Base-by-base conservation (phyloP, 2,329 filamentous ascomycete genomes). In the Fusarium udum region DNA sequence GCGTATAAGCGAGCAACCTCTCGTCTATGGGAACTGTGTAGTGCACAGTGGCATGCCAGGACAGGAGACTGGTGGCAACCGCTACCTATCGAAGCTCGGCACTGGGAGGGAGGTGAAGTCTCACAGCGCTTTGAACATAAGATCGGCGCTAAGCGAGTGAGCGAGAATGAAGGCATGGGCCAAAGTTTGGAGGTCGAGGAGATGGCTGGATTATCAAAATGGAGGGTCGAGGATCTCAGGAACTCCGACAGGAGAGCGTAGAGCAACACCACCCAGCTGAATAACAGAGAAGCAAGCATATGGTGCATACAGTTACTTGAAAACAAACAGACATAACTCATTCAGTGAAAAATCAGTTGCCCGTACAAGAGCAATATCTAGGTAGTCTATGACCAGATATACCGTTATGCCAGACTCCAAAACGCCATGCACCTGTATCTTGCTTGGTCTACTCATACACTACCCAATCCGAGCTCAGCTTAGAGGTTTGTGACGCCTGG, bases 11-110 rank as follows among this genome's bases (percentile, higher is more conserved):
- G 93, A 31, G 93, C 93, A 4, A 86, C 90, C 48, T 93, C 91
- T 73, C 85, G 93, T n/a, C 83, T 96, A 7, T 96, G 93, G 93
- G 93, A 96, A 82, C 90, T 96, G 79, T 95, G 93, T 80, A 90
- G 92, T 24, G 85, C 85, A 42, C 84, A 87, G 69, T 95, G 93
- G 93, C 93, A 94, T 83, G 86, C 86, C 6, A 83, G 92, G 52
- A 84, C 82, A 8, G 88, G 87, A 8, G 82, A 85, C 12, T 95
- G 93, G 92, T 95, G 93, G 92, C 87, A 87, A 69, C 93, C 93
- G 6, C 78, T 95, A 43, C 87, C 90, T 1, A 71, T 80, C 1
- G 89, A 92, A 69, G 88, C 89, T 14, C 82, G 93, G 53, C 87
- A 91, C 75, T 94, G 92, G 92, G 92, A 94, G 78, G 80, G 81